Evolutionary conservation across 2,329 filamentous ascomycete genomes (phyloP).

Genomic region (Alternaria sp.): DNA sequence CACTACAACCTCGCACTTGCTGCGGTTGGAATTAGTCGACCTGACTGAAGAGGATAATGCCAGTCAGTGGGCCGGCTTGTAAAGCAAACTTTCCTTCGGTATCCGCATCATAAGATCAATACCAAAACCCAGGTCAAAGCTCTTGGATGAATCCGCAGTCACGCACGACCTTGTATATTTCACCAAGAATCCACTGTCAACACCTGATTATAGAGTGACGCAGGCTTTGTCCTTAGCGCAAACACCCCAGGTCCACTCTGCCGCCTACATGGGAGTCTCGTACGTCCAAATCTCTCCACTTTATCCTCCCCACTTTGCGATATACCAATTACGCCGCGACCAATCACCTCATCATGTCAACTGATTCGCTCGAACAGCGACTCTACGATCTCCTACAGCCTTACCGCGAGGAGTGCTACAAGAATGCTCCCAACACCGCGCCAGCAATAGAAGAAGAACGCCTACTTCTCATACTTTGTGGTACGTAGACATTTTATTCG

Average conservation of each 20-base stretch:
- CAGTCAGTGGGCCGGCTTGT: neutral
- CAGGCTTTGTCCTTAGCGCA: neutral
- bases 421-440: neutral
- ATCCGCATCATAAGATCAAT: neutral
- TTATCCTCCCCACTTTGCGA: neutral
- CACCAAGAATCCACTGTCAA: fast-evolving
- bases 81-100: neutral
- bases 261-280: neutral
- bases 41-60: neutral
- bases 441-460: neutral
- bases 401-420: conserved; percentile 1
- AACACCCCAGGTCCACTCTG: neutral
- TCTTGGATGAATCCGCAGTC: neutral
- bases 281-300: neutral
- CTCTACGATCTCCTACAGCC: neutral
- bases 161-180: neutral
- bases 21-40: neutral
- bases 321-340: neutral
- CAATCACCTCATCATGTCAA: neutral
- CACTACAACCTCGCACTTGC: neutral
- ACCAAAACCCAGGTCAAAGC: neutral
- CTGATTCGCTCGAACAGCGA: neutral
- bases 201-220: neutral
- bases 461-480: conserved; percentile 5
- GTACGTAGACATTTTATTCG: neutral